Base-by-base conservation (phyloP, 352 stramenopile genomes). In the Globisporangium viniferum region DNA sequence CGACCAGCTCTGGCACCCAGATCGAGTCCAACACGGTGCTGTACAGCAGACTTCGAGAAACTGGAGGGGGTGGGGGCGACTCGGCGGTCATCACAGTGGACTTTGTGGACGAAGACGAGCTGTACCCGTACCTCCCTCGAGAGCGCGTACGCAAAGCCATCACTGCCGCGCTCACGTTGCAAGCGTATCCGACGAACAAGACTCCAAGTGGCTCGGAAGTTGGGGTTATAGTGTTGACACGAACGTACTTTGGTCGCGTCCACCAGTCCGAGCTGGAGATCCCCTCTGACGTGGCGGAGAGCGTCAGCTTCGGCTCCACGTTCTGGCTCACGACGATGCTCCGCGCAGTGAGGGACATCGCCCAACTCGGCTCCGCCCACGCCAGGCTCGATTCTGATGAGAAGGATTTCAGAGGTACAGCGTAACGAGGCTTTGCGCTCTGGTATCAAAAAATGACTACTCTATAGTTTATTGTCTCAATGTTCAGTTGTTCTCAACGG, bases 1-100 rank as follows among this genome's bases (percentile, higher is more conserved):
- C 46, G 5, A 46, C n/a, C 8, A 22, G 18, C 44, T 59, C 24
- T 15, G 60, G 46, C 2, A n/a, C 80, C 5, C 57, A 80, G 10
- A 61, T 84, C 39, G 78, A 78, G 56, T 79, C 79, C 59, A 88
- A 86, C 59, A 76, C 65, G n/a, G 65, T 77, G 65, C 71, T 76
- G 33, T 77, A 73, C 61, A 62, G 64, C 14, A 58, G 74, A 33
- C 79, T 56, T 62, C 12, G 31, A 66, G 56, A 49, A 54, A 31
- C 29, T 31, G 3, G 29, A 39, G 33, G 33, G 33, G 12, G n/a
- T 15, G 49, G 15, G 49, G 46, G 31, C 27, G 46, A 66, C 46
- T 31, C 46, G 29, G 60, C 60, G 8, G 35, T 46, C 0, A n/a
- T 66, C 41, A 22, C 24, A 8, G 48, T 24, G 18, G 22, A 66